Percentiles rank a stretch among this genome's conserved stretches.
These are phyloP conservation scores for Acacia concinna DNA, from an alignment of 331 rosid genomes.

Conservation along the genomic window DNA sequence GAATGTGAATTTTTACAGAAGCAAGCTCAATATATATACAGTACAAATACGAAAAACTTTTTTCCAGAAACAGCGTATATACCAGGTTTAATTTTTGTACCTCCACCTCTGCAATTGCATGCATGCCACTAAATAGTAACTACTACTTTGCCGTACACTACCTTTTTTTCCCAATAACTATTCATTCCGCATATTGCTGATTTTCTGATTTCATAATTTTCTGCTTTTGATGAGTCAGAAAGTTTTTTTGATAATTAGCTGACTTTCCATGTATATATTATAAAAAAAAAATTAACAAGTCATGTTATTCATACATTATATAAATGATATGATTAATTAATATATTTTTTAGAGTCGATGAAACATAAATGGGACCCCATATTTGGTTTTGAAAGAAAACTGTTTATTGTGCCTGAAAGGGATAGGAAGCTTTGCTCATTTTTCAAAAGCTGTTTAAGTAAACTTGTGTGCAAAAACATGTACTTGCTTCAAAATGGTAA, in stretches of 20 bases:
- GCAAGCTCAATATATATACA: neutral
- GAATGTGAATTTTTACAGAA: constrained; percentile 12
- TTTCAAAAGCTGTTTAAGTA: neutral
- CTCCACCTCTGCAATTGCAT: neutral
- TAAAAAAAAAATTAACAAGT: neutral
- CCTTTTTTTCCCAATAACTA: neutral
- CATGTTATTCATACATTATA: neutral
- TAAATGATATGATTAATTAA: neutral
- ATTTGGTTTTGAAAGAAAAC: neutral
- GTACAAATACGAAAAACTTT: neutral
- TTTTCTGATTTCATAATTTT: neutral
- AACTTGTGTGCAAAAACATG: neutral
- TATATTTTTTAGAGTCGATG: neutral
- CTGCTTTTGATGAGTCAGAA: neutral
- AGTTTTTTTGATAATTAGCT: neutral
- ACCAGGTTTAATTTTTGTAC: constrained; percentile 20
- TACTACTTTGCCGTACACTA: neutral
- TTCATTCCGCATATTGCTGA: neutral
- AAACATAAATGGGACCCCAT: neutral
- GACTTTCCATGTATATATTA: neutral
- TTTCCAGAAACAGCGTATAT: constrained; percentile 25
- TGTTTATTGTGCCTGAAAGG: neutral
- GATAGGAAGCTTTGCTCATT: neutral
- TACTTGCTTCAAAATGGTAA: neutral
- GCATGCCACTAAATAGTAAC: constrained; percentile 30